Conservation (phyloP, 768 basidiomycete species). For the Russula brevipes region DNA sequence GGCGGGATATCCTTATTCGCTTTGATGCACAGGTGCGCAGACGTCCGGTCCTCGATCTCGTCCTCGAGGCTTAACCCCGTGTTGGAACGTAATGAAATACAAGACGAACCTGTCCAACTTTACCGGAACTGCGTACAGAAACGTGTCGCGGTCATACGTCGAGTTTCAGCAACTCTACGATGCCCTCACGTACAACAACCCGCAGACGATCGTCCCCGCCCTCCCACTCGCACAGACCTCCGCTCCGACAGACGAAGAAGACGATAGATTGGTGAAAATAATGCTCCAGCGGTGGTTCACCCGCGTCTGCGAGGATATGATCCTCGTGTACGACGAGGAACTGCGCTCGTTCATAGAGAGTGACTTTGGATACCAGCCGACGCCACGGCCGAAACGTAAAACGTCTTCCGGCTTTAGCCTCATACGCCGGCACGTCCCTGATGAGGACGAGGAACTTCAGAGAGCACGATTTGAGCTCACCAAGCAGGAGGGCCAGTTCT, state of each 20-base stretch:
- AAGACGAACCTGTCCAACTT: slow-evolving; percentile 95
- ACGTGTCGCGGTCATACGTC: slow-evolving; percentile 89
- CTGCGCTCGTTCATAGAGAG: slow-evolving; percentile 92
- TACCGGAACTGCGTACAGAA: slow-evolving; percentile 81
- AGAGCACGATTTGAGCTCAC: slow-evolving; percentile 87
- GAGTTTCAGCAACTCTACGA: slow-evolving; percentile 96
- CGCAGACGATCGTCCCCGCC: slow-evolving; percentile 94
- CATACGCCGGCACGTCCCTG: slow-evolving; percentile 75
- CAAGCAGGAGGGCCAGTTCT: slow-evolving; percentile 87
- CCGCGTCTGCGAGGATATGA: slow-evolving; percentile 87
- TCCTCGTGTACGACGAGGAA: slow-evolving; percentile 86
- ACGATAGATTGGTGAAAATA: slow-evolving; percentile 90
- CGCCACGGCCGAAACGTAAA: slow-evolving; percentile 68
- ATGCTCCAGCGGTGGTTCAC: slow-evolving; percentile 95
- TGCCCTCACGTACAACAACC: slow-evolving; percentile 81
- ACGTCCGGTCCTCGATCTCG: not conserved
- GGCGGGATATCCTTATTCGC: slow-evolving; percentile 88
- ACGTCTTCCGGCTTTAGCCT: slow-evolving; percentile 68
- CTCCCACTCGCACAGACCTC: slow-evolving; percentile 95
- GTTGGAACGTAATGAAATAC: not conserved
- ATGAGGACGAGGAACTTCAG: slow-evolving; percentile 92
- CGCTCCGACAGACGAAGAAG: slow-evolving; percentile 96
- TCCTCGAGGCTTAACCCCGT: not conserved
- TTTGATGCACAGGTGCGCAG: slow-evolving; percentile 85
- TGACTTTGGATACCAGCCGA: slow-evolving; percentile 94